Base-by-base conservation (phyloP, 1,139 yeast genomes). In the Suhomyces bolitotheri region DNA sequence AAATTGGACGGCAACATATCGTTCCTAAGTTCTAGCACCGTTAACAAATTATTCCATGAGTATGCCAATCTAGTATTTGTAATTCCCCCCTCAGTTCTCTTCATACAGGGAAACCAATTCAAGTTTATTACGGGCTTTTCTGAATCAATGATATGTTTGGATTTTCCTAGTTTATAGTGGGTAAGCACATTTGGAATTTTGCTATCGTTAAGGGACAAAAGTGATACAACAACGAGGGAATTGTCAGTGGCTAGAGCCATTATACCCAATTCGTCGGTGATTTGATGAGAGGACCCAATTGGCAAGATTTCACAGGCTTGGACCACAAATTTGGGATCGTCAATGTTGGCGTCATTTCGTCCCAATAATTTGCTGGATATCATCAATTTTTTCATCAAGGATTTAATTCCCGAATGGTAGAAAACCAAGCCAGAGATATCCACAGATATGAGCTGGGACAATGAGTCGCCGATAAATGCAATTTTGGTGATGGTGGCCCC, bases 381-480 rank as follows among this genome's bases (percentile, higher is more conserved):
- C 19, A 72, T 67, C 34, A 71, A 62, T 33, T 67, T 64, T 28
- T 82, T 76, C 38, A 82, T 54, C 16, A 82, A 60, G 23, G 76
- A 70, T 38, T 80, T 68, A 30, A 71, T 64, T 0, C 83, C 82
- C 47, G 75, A 71, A 54, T 86, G 94, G 43, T 64, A 71, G 36
- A 79, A 66, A 8, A 81, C 66, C 47, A 74, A 59, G 0, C 95
- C 95, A 2, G 72, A 60, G 5, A 61, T 59, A 51, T 86, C 92
- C 2, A 76, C 65, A 5, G 85, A 73, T 3, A 83, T 60, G 14
- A 87, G 41, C 14, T 79, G 80, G 8, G 78, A 70, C 41, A 75
- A 80, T 44, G 80, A 69, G 22, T 67, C 66, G 2, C 80, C 82
- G 9, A 80, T 47, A 51, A 84, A 86, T 9, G 64, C 59, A 1